Percentiles rank a stretch among this genome's conserved stretches.
Conservation (phyloP, 768 basidiomycete species). For the Lentinula sp. region DNA sequence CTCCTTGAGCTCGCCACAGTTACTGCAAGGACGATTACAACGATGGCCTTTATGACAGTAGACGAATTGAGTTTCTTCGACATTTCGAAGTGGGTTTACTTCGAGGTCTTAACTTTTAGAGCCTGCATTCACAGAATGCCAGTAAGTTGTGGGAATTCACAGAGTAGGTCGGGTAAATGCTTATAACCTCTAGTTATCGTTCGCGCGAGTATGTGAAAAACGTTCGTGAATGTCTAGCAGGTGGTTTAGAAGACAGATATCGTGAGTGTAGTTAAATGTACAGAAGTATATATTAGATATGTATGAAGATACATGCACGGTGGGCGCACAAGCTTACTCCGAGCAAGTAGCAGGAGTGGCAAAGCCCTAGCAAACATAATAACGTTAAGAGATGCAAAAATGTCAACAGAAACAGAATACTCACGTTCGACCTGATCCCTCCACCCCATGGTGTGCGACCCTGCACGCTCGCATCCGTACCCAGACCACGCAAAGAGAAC, state of each 20-base stretch:
- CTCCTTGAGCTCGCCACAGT: too few species aligned
- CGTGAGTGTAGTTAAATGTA: neutral
- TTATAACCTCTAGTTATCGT: too few species aligned
- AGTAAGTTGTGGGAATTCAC: too few species aligned
- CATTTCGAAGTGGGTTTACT: too few species aligned
- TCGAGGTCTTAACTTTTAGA: too few species aligned
- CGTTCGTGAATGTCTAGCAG: neutral
- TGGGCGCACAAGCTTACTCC: neutral
- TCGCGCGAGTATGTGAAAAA: too few species aligned
- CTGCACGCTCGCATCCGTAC: constrained; percentile 64
- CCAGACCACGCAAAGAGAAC: constrained; percentile 80
- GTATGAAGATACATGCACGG: neutral
- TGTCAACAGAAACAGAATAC: neutral
- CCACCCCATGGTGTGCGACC: constrained; percentile 91
- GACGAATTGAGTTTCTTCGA: too few species aligned
- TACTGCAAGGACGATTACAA: too few species aligned
- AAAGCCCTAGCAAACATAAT: neutral
- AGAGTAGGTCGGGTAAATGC: too few species aligned
- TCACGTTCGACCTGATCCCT: constrained; percentile 66
- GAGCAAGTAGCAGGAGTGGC: neutral
- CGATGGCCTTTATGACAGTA: too few species aligned
- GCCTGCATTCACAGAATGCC: too few species aligned
- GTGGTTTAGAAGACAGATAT: neutral
- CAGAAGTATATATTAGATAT: neutral
- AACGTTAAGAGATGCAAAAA: neutral